Evolutionary conservation across 2,329 filamentous ascomycete genomes (phyloP).

Genomic region (Colletotrichum tofieldiae): DNA sequence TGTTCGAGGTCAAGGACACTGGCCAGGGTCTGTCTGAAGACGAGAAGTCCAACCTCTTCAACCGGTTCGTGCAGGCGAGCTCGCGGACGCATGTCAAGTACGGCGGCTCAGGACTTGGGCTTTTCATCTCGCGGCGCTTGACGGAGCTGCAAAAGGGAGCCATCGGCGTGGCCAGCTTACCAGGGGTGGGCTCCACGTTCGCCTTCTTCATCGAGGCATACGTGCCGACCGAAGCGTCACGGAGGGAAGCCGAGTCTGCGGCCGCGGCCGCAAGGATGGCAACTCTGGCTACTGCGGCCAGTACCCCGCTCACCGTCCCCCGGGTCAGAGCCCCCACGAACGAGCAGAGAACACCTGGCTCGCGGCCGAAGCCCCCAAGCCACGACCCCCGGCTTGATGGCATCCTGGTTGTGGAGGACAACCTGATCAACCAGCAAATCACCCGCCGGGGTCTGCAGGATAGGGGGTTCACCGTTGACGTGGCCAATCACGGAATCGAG

Average conservation of each 20-base stretch:
- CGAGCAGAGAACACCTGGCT: slow-evolving; percentile 32
- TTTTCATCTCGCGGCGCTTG: slow-evolving; percentile 85
- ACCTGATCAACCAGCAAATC: slow-evolving; percentile 73
- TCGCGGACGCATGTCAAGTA: slow-evolving; percentile 84
- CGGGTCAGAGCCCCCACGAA: slow-evolving; percentile 21
- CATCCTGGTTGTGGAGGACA: slow-evolving; percentile 73
- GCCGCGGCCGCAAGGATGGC: slow-evolving; percentile 48
- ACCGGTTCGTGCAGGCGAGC: slow-evolving; percentile 84
- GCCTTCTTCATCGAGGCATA: slow-evolving; percentile 80
- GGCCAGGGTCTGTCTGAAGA: slow-evolving; percentile 80
- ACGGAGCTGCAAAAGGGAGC: slow-evolving; percentile 86
- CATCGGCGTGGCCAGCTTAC: slow-evolving; percentile 80
- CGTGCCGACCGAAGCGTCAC: slow-evolving; percentile 57
- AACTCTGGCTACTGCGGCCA: slow-evolving; percentile 8
- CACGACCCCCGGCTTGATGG: slow-evolving; percentile 53
- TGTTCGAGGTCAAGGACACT: slow-evolving; percentile 83
- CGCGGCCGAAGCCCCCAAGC: slow-evolving; percentile 21
- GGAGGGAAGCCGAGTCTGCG: slow-evolving; percentile 58
- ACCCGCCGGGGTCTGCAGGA: slow-evolving; percentile 66
- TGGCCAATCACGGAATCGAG: slow-evolving; percentile 72
- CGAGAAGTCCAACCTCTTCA: slow-evolving; percentile 82
- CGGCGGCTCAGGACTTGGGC: slow-evolving; percentile 82
- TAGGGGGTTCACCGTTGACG: slow-evolving; percentile 65
- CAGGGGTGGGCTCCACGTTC: slow-evolving; percentile 81
- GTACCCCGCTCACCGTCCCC: slow-evolving; percentile 22